Base-by-base conservation (phyloP, 768 basidiomycete genomes). In the Lyophyllum atratum region DNA sequence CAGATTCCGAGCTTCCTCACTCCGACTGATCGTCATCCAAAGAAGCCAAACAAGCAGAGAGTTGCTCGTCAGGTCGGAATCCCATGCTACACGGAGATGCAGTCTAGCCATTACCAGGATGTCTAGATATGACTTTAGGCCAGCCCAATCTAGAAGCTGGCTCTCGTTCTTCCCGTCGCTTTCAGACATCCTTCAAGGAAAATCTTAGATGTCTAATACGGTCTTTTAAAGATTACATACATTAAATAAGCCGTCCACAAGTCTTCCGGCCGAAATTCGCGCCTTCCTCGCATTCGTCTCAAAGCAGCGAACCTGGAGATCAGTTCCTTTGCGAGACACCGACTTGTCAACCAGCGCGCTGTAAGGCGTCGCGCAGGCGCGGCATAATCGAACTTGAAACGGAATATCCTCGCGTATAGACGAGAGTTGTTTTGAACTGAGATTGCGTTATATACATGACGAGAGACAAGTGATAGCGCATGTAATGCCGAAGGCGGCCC, bases 161-260 rank as follows among this genome's bases (percentile, higher is more conserved):
- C 61, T 59, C 50, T 73, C 70, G 56, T 84, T 84, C 56, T 68
- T 66, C 21, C 78, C 78, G 50, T 82, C 82, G 44, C 80, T 77
- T 66, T 85, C 84, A 22, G 78, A 66, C 45, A 84, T 60, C 70
- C 72, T 73, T 37, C 37, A 31, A 11, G 25, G 49, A 21, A 8
- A 31, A 22, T 2, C 22, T 48, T 39, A 39, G 53, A 37, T 37
- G 33, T 47, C 44, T 22, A 24, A 5, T 40, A n/a, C 17, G 22
- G 8, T 24, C 21, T 44, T 4, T 17, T 5, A 17, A 25, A 55
- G 33, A 48, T 48, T 14, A 65, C 71, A 40, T 53, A 73, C 81
- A 85, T 83, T 33, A 84, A 54, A 59, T 80, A 84, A 11, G 72
- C 76, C 17, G 74, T 78, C 85, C 85, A 85, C 15, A 85, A 68